Percentiles rank a stretch among this genome's conserved stretches.
Conservation (phyloP, 129 eudicot species). For the Flaveria ramosissima region DNA sequence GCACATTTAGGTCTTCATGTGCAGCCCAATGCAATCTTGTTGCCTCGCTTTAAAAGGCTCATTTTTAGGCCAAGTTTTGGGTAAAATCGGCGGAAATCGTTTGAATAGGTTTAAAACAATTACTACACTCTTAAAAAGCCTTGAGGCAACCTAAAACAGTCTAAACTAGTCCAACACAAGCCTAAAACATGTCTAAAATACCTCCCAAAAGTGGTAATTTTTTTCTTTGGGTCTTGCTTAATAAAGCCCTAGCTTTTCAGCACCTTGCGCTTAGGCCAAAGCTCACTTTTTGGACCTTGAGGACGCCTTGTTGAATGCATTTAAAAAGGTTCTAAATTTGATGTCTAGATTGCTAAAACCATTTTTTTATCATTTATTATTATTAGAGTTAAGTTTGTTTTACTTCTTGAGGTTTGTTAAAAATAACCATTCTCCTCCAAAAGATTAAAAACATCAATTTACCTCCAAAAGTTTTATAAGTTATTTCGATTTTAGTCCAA, state of each 20-base stretch:
- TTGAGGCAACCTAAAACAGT: neutral
- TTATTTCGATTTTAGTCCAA: too few species aligned
- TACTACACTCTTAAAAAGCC: neutral
- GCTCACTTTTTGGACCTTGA: neutral
- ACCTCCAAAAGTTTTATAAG: too few species aligned
- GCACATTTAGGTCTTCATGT: too few species aligned
- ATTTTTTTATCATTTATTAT: neutral
- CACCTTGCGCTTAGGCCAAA: neutral
- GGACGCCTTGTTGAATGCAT: too few species aligned
- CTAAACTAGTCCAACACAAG: neutral
- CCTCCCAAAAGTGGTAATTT: neutral
- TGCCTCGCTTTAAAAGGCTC: neutral
- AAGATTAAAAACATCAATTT: too few species aligned
- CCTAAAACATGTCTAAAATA: neutral
- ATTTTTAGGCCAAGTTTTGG: neutral
- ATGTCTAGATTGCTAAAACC: neutral
- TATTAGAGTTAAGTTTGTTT: too few species aligned
- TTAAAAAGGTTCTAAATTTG: too few species aligned
- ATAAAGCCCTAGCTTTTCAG: neutral
- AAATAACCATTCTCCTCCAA: too few species aligned
- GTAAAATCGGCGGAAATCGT: neutral
- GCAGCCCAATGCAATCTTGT: too few species aligned
- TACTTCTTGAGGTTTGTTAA: too few species aligned
- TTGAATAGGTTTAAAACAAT: neutral
- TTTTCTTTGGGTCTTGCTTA: neutral